phyloP scores from a whole-genome alignment of 495 filamentous ascomycete genomes.

The Penicillium goetzii region DNA sequence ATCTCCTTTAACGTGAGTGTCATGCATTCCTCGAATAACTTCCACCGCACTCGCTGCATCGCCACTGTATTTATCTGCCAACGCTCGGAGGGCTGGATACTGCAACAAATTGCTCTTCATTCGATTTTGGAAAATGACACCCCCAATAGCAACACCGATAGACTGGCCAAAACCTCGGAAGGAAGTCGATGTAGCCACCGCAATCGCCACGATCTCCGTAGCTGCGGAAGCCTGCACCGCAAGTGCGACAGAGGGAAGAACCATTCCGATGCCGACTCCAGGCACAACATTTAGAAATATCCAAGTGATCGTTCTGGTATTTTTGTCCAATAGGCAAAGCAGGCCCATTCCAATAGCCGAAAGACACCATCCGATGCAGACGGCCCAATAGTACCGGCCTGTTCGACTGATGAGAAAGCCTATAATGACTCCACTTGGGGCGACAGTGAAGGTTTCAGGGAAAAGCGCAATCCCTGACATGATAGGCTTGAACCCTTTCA shows the following conservation, averaged over 20 bases:
- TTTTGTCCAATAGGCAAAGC: constrained; percentile 36
- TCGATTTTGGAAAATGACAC: constrained; percentile 36
- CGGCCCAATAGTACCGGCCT: constrained; percentile 47
- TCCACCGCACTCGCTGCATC: constrained; percentile 60
- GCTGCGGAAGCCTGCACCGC: constrained; percentile 44
- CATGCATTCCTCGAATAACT: constrained; percentile 56
- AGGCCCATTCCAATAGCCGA: constrained; percentile 46
- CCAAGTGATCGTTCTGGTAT: constrained; percentile 38
- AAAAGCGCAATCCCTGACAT: constrained; percentile 47
- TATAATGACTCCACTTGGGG: constrained; percentile 45
- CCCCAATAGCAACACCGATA: constrained; percentile 51
- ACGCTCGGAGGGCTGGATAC: constrained; percentile 39
- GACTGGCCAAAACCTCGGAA: constrained; percentile 50
- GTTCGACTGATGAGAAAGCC: constrained; percentile 44
- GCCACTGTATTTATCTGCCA: constrained; percentile 49
- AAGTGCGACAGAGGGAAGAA: constrained; percentile 44
- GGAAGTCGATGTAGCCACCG: constrained; percentile 47
- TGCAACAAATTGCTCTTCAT: constrained; percentile 37
- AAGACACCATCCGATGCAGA: constrained; percentile 48
- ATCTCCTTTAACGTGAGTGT: constrained; percentile 31
- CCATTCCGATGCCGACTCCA: constrained; percentile 45
- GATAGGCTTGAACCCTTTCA: constrained; percentile 48
- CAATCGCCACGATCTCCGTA: constrained; percentile 38
- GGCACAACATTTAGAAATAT: constrained; percentile 44
- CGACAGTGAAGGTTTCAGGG: constrained; percentile 53